A percentile compares a stretch with the other conserved stretches of the same genome.
These are phyloP conservation scores for Akanthomyces muscarius DNA, from an alignment of 2,329 filamentous ascomycete species.

Conservation along the genomic window DNA sequence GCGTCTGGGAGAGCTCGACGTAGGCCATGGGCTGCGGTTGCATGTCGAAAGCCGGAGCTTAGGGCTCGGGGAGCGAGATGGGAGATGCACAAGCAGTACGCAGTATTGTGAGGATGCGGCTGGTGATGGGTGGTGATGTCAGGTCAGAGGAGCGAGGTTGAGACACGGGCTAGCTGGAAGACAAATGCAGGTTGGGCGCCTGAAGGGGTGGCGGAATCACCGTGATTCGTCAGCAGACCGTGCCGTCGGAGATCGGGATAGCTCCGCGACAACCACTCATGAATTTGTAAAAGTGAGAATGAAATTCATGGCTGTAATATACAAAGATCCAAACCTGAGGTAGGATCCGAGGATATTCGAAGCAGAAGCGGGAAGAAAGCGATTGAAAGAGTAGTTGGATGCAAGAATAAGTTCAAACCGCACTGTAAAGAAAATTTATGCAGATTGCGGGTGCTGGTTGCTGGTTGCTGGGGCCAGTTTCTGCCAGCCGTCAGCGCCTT, in stretches of 20 bases:
- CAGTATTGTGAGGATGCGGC: background rate
- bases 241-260: constrained; percentile 17
- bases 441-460: background rate
- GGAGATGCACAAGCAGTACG: background rate
- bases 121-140: constrained; percentile 11
- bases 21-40: constrained; percentile 33
- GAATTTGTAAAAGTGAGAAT: background rate
- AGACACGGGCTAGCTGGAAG: background rate
- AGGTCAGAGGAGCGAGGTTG: constrained; percentile 7
- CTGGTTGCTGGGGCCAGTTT: constrained; percentile 12
- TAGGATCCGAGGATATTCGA: background rate
- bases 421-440: constrained; percentile 12
- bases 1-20: constrained; percentile 46
- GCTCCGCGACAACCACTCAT: constrained; percentile 16
- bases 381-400: background rate
- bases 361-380: background rate
- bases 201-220: background rate
- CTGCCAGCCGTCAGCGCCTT: constrained; percentile 15
- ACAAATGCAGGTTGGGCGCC: constrained; percentile 7
- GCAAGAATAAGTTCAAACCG: background rate
- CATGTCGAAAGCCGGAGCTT: constrained; percentile 11
- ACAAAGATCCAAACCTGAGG: background rate
- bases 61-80: background rate
- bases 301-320: constrained; percentile 1
- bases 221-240: constrained; percentile 17